Conservation (phyloP, 148 eudicot species). For the Rhododendron griersonianum region DNA sequence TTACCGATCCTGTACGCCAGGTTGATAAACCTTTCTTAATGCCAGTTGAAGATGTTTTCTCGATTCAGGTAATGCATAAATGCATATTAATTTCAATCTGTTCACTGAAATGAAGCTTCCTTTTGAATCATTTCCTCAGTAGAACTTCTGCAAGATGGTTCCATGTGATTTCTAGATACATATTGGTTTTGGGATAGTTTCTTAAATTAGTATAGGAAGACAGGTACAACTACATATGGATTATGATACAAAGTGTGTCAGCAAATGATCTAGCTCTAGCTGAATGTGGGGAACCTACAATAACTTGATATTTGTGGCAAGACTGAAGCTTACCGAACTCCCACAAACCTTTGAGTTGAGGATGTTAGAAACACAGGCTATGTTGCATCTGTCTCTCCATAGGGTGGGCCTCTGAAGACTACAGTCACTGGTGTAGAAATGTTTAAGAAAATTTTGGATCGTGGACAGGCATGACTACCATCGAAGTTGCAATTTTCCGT, state of each 20-base stretch:
- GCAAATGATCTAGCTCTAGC: not conserved
- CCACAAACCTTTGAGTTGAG: not conserved
- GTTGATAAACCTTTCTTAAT: slow-evolving; percentile 88
- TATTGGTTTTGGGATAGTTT: not conserved
- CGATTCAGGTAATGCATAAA: slow-evolving; percentile 66
- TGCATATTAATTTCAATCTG: not conserved
- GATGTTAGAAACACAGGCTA: not conserved
- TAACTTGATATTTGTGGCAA: not conserved
- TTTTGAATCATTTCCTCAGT: not conserved
- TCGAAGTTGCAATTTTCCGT: not conserved
- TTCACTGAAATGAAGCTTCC: not conserved
- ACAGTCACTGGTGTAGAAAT: slow-evolving; percentile 90
- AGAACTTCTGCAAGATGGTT: not conserved
- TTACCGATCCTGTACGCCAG: slow-evolving; percentile 76
- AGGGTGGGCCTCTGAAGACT: slow-evolving; percentile 65
- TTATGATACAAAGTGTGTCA: not conserved
- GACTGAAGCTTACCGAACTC: not conserved
- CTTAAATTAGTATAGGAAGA: not conserved
- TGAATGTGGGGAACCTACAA: not conserved
- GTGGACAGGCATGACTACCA: slow-evolving; percentile 45
- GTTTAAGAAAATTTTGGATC: slow-evolving; percentile 80
- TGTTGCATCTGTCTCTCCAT: not conserved
- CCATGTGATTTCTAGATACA: not conserved
- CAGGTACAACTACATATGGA: not conserved
- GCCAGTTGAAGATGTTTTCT: slow-evolving; percentile 93